These are phyloP conservation scores for Exophiala phaeomuriformis DNA, from an alignment of 2,329 filamentous ascomycete genomes.

Conservation along the genomic window DNA sequence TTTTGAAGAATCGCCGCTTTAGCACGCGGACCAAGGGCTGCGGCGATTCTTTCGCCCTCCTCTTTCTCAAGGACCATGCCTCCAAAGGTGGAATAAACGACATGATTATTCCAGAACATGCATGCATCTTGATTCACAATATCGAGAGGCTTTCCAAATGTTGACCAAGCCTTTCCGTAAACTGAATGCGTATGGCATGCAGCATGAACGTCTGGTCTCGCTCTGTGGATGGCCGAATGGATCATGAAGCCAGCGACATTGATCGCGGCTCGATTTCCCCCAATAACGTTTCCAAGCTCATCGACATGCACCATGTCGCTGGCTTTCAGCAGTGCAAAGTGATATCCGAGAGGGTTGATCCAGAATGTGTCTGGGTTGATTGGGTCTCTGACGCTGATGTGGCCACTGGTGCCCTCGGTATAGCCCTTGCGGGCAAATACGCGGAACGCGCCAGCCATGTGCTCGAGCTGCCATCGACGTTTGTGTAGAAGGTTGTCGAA, in stretches of 20 bases:
- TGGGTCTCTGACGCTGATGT: conserved; percentile 56
- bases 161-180: conserved; percentile 41
- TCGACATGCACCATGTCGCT: conserved; percentile 61
- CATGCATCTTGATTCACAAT: conserved; percentile 39
- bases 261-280: conserved; percentile 27
- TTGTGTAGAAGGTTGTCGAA: conserved; percentile 41
- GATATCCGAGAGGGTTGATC: conserved; percentile 59
- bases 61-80: conserved; percentile 47
- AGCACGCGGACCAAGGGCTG: conserved; percentile 35
- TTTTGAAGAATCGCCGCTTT: conserved; percentile 46
- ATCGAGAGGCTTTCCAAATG: conserved; percentile 37
- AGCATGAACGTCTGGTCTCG: conserved; percentile 48
- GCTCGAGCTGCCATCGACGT: conserved; percentile 48
- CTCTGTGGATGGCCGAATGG: conserved; percentile 46
- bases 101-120: conserved; percentile 43
- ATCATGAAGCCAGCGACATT: conserved; percentile 47
- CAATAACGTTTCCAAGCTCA: conserved; percentile 55
- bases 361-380: conserved; percentile 55
- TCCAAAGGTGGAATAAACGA: conserved; percentile 47
- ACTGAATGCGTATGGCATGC: conserved; percentile 50
- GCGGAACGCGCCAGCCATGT: conserved; percentile 49
- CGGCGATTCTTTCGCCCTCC: conserved; percentile 47
- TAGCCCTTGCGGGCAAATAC: conserved; percentile 52
- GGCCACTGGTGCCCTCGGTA: conserved; percentile 55
- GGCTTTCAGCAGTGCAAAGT: conserved; percentile 55